Evolutionary conservation across 2,329 filamentous ascomycete genomes (phyloP), one percentile per base, ranked within the genome.

Genomic region (Penicillium sp.): DNA sequence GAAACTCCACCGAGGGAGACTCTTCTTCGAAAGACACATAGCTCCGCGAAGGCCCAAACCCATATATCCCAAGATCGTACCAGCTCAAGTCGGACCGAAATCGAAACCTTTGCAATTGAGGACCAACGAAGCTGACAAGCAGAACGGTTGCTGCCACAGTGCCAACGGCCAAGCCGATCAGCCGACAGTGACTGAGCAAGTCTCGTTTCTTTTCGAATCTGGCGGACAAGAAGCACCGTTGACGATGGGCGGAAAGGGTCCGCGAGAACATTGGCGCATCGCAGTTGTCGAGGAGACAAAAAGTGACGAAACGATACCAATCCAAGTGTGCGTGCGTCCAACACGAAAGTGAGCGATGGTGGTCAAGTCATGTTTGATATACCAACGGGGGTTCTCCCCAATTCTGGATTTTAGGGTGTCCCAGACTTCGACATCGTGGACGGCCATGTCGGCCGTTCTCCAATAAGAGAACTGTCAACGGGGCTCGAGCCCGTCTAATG

Each of bases 11-110:
- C 1, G 59, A 12, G 1, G 61, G 63, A 1, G 64, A 60, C 24
- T 65, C 55, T 35, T 59, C 54, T 2, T 58, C 52, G 35, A 66
- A 66, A n/a, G 63, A 66, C 27, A 51, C 45, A 38, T 63, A 66
- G 37, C 43, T 50, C 29, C 41, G 55, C 0, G 63, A 60, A 1
- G 64, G 64, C 1, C 62, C 62, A 25, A 66, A 63, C 3, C 64
- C 64, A 39, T 65, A 59, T 9, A 53, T 47, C 5, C 63, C 64
- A 24, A 65, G 47, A 41, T 66, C 63, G 51, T 66, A 66, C 51
- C 50, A 54, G 43, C 52, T 59, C 32, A 59, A 32, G 8, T 44
- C 54, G 11, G 41, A 12, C 4, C 51, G 57, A 26, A 59, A 53
- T 18, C 57, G 51, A 39, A 60, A 52, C 5, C 47, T 44, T 11